Percentiles rank a stretch among this genome's conserved stretches.
phyloP scores from a whole-genome alignment of 140 eudicot genomes.

The Anethum foeniculum region DNA sequence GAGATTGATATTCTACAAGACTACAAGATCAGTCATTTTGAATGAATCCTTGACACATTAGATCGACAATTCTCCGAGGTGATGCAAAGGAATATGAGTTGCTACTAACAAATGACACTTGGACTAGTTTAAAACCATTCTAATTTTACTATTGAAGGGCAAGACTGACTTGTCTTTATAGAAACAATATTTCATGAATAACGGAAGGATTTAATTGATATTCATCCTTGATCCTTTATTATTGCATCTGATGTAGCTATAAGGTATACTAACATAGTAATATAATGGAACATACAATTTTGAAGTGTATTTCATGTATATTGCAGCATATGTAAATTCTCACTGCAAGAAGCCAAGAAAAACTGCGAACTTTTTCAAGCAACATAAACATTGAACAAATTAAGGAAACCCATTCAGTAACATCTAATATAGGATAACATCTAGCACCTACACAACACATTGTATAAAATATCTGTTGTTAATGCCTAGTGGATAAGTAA shows the following conservation, averaged over 20 bases:
- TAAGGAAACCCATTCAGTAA: background rate
- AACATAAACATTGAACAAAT: background rate
- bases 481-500: background rate
- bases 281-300: background rate
- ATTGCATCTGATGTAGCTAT: background rate
- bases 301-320: background rate
- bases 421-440: background rate
- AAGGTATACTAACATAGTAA: background rate
- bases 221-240: background rate
- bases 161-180: background rate
- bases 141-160: background rate
- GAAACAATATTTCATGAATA: background rate
- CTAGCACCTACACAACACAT: background rate
- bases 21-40: background rate
- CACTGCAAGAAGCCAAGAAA: background rate
- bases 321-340: background rate
- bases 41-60: background rate
- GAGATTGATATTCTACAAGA: background rate
- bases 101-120: background rate
- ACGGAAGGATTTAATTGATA: background rate
- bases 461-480: background rate
- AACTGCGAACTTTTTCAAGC: background rate
- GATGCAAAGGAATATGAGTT: background rate
- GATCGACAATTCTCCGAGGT: background rate
- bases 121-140: background rate